Evolutionary conservation across 495 filamentous ascomycete genomes (phyloP), one percentile per base, ranked within the genome.

Genomic region (Achaetomiella virescens): DNA sequence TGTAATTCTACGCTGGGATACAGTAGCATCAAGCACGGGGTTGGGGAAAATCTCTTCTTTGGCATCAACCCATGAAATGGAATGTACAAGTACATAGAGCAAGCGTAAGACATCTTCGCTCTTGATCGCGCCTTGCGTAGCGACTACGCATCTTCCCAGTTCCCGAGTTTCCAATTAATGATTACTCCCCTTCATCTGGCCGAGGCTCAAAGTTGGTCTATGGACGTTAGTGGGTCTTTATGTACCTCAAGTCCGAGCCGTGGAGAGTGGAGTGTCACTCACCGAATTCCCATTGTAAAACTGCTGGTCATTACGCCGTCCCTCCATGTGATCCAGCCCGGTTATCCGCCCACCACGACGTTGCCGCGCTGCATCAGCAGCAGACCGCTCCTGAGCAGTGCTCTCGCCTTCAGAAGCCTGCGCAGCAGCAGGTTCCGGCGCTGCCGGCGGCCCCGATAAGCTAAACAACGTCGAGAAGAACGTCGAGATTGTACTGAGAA

Each of bases 251-350:
- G 17, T 3, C 41, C 6, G 20, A 5, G 1, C 10, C 1, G 11
- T 12, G 14, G n/a, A 29, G 12, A n/a, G n/a, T n/a, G n/a, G 5
- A n/a, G 17, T 20, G 17, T 2, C 9, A 68, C 85, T 55, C 75
- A 91, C 88, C 67, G 89, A 87, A 63, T 95, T 96, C 4, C 90
- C 90, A 69, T 96, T 96, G 66, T 96, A 96, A 36, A 90, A 81
- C 61, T 91, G 82, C 21, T 77, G 75, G 54, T 85, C 61, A 20
- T 60, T 60, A 76, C 78, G 45, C 67, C 70, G 48, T 73, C 58
- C 38, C 35, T 66, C 61, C 0, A 58, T 48, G 3, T 49, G 51
- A n/a, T 48, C 59, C 24, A 73, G 52, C 0, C 71, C 65, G 45
- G 56, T 52, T 44, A 68, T 66, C 7, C 64, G 54, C 3, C 60